A percentile compares a stretch with the other conserved stretches of the same genome.
Conservation (phyloP, 768 basidiomycete species). For the Lyophyllum semitale region DNA sequence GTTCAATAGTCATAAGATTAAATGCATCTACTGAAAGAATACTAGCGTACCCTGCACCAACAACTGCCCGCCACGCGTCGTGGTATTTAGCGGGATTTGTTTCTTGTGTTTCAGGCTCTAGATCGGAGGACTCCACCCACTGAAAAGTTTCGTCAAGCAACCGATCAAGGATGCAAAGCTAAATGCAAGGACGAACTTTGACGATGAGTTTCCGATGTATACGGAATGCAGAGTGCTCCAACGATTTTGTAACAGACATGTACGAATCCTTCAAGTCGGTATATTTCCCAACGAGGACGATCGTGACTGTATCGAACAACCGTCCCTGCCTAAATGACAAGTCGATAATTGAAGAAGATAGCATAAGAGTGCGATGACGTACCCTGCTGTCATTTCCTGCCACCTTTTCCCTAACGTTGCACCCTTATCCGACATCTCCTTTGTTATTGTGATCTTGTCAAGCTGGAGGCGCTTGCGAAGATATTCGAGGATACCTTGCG, state of each 20-base stretch:
- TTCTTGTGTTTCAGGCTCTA: constrained; percentile 82
- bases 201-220: constrained; percentile 83
- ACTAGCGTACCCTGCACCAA: constrained; percentile 75
- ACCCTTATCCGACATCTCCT: constrained; percentile 63
- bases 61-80: constrained; percentile 92
- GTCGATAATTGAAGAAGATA: neutral
- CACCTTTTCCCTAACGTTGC: constrained; percentile 69
- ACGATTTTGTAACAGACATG: constrained; percentile 95
- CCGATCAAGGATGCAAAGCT: neutral
- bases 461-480: constrained; percentile 84
- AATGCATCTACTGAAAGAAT: constrained; percentile 2
- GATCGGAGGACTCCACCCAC: constrained; percentile 97
- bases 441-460: constrained; percentile 50
- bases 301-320: constrained; percentile 83
- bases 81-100: constrained; percentile 86
- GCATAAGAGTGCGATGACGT: constrained; percentile 21
- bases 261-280: constrained; percentile 97
- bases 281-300: constrained; percentile 97
- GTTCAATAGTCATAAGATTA: constrained; percentile 4
- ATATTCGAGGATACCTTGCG: constrained; percentile 90
- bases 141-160: constrained; percentile 26
- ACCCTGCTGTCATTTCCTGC: constrained; percentile 85
- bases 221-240: constrained; percentile 96
- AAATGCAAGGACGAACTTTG: constrained; percentile 52
- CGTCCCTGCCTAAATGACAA: constrained; percentile 76